These are phyloP conservation scores for Bombardia bombarda DNA, from an alignment of 495 filamentous ascomycete species.

Conservation along the genomic window DNA sequence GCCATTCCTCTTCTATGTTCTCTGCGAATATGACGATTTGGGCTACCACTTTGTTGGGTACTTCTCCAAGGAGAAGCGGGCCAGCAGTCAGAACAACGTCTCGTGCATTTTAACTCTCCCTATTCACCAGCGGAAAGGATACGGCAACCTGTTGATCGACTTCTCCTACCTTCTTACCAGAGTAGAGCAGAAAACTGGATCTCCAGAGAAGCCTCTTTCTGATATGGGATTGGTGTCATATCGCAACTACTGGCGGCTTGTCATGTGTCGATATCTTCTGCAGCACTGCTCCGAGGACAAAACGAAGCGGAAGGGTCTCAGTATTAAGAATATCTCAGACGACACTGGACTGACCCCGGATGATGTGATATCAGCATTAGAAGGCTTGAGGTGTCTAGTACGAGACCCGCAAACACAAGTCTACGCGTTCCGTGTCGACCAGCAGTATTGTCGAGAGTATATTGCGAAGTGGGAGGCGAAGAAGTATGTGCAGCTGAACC, in stretches of 20 bases:
- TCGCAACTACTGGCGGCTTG: slow-evolving; percentile 89
- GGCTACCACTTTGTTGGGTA: slow-evolving; percentile 98
- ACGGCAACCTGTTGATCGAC: slow-evolving; percentile 92
- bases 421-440: slow-evolving; percentile 83
- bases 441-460: slow-evolving; percentile 72
- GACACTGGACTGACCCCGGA: slow-evolving; percentile 94
- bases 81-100: slow-evolving; percentile 90
- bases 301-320: slow-evolving; percentile 54
- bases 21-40: slow-evolving; percentile 88
- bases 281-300: slow-evolving; percentile 28
- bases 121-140: slow-evolving; percentile 94
- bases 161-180: slow-evolving; percentile 95
- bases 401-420: slow-evolving; percentile 79
- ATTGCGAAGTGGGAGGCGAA: slow-evolving; percentile 82
- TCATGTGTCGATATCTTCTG: slow-evolving; percentile 72
- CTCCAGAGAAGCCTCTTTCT: slow-evolving; percentile 93
- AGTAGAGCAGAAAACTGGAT: slow-evolving; percentile 89
- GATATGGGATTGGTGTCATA: slow-evolving; percentile 98
- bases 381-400: slow-evolving; percentile 80
- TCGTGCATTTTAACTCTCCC: slow-evolving; percentile 94
- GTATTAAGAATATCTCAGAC: slow-evolving; percentile 74
- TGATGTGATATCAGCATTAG: slow-evolving; percentile 87
- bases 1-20: slow-evolving; percentile 96
- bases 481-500: slow-evolving; percentile 76
- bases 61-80: slow-evolving; percentile 98